Evolutionary conservation across 805 yeast genomes (phyloP).

Genomic region (Kockiozyma suomiensis): DNA sequence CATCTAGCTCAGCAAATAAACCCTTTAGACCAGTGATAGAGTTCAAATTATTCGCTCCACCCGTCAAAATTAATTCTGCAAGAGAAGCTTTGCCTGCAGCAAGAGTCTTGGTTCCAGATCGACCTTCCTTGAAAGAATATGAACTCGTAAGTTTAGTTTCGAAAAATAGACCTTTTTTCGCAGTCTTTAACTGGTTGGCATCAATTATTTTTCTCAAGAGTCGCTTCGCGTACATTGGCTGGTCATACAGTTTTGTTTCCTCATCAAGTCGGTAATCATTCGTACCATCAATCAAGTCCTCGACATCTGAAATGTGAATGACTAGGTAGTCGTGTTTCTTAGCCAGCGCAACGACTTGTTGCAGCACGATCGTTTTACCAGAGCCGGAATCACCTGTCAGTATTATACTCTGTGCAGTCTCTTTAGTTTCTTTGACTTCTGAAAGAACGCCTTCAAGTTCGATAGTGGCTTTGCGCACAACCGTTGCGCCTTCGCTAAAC

Average conservation of each 20-base stretch:
- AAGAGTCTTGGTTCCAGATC: background rate
- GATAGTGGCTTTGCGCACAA: conserved; percentile 10
- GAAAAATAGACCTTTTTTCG: background rate
- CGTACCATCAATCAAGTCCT: conserved; percentile 25
- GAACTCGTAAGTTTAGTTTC: background rate
- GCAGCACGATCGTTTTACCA: conserved; percentile 29
- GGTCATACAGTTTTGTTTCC: conserved; percentile 20
- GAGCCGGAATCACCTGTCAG: conserved; percentile 24
- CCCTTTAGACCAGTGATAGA: conserved; percentile 19
- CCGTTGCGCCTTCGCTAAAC: conserved; percentile 19
- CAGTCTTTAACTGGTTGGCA: background rate
- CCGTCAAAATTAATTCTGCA: conserved; percentile 7
- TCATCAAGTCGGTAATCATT: conserved; percentile 2
- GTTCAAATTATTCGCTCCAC: conserved; percentile 3
- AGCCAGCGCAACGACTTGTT: conserved; percentile 25
- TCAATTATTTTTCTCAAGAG: conserved; percentile 6
- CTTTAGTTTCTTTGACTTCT: background rate
- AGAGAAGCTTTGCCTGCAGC: conserved; percentile 12
- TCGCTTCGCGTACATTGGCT: conserved; percentile 24
- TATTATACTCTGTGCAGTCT: conserved; percentile 2
- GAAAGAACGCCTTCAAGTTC: background rate
- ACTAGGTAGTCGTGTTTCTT: conserved; percentile 1
- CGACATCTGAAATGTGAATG: conserved; percentile 27
- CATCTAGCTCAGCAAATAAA: conserved; percentile 16
- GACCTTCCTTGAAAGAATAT: conserved; percentile 2